These are phyloP conservation scores for Leishmania martiniquensis DNA, from an alignment of 208 protist genomes.

Conservation along the genomic window DNA sequence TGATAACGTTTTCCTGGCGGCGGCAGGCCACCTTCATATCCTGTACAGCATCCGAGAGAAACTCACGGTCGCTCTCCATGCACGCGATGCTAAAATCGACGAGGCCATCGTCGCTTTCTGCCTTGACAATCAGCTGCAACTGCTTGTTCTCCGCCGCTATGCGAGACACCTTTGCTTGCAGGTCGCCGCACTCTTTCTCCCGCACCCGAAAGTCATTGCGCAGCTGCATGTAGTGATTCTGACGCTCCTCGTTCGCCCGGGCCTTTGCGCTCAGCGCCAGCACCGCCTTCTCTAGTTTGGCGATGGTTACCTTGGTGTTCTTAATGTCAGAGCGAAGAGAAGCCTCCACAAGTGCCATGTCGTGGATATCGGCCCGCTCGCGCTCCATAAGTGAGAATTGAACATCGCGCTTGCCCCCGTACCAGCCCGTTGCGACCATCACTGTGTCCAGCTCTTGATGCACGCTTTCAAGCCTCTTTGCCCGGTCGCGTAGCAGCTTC, in stretches of 20 bases:
- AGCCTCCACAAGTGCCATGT: slow-evolving; percentile 69
- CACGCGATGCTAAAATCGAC: slow-evolving; percentile 53
- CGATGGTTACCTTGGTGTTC: slow-evolving; percentile 49
- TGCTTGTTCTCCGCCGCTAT: slow-evolving; percentile 41
- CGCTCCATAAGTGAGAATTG: slow-evolving; percentile 39
- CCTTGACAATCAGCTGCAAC: slow-evolving; percentile 40
- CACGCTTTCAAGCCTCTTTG: slow-evolving; percentile 51
- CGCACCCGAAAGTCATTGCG: slow-evolving; percentile 79
- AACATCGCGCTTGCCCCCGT: slow-evolving; percentile 48
- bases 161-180: slow-evolving; percentile 57
- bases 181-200: slow-evolving; percentile 67
- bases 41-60: slow-evolving; percentile 65
- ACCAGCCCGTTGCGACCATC: slow-evolving; percentile 72
- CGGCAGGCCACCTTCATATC: slow-evolving; percentile 69
- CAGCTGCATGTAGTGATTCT: slow-evolving; percentile 53
- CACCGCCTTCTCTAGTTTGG: slow-evolving; percentile 72
- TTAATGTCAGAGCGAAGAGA: slow-evolving; percentile 68
- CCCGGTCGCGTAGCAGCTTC: slow-evolving; percentile 58
- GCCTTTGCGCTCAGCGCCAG: slow-evolving; percentile 50
- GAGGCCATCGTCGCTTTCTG: slow-evolving; percentile 50
- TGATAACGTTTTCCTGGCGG: slow-evolving; percentile 79
- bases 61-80: slow-evolving; percentile 83
- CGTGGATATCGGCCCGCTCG: slow-evolving; percentile 44
- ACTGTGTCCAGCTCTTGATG: slow-evolving; percentile 51
- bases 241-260: slow-evolving; percentile 46